Percentiles rank a stretch among this genome's conserved stretches.
These are phyloP conservation scores for Musa acuminata DNA, from an alignment of 176 grass and related monocot genomes.

Conservation along the genomic window DNA sequence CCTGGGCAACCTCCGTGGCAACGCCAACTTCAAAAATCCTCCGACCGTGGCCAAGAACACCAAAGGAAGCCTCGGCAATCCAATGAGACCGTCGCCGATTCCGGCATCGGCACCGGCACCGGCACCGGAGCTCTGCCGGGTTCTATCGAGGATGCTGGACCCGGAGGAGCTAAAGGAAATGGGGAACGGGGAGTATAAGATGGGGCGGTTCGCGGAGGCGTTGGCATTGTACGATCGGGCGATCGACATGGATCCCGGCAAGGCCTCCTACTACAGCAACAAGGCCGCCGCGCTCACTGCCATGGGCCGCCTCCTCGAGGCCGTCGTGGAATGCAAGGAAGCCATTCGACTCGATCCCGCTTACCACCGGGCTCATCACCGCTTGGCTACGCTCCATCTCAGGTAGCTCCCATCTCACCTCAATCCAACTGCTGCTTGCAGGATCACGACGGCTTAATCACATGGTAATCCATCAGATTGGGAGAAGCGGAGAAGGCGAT, in stretches of 20 bases:
- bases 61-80: background rate
- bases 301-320: constrained; percentile 8
- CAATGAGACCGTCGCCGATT: background rate
- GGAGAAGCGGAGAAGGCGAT: constrained; percentile 83
- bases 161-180: constrained; percentile 15
- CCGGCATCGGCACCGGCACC: background rate
- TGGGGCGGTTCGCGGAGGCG: constrained; percentile 9
- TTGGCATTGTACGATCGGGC: constrained; percentile 6
- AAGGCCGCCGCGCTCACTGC: constrained; percentile 7
- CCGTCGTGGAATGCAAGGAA: constrained; percentile 6
- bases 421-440: background rate
- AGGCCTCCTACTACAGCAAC: constrained; percentile 13
- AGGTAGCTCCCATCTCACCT: background rate
- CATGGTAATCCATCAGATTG: constrained; percentile 36
- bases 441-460: no score
- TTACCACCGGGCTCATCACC: constrained; percentile 11
- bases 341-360: constrained; percentile 7
- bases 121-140: background rate
- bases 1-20: constrained; percentile 7
- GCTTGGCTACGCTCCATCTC: constrained; percentile 15
- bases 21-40: background rate
- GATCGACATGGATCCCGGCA: constrained; percentile 1
- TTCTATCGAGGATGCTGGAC: background rate
- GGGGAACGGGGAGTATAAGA: constrained; percentile 17
- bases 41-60: constrained; percentile 1